These are phyloP conservation scores for Suhomyces guaymorum DNA, from an alignment of 1,139 yeast genomes.

Conservation along the genomic window DNA sequence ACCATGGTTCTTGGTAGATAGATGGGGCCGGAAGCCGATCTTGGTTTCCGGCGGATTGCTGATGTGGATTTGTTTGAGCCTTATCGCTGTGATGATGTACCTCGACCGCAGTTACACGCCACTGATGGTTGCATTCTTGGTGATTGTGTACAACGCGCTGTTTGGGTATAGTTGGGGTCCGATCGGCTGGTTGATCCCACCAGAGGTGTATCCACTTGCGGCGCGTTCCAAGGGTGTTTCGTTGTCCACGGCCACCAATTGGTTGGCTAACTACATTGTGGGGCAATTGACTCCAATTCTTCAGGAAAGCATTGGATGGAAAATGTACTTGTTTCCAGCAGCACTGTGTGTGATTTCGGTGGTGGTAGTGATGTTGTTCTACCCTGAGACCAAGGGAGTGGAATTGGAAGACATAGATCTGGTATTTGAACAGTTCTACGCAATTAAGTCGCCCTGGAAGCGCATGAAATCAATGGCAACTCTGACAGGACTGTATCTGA, in stretches of 20 bases:
- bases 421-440: constrained; percentile 60
- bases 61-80: constrained; percentile 46
- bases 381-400: constrained; percentile 58
- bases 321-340: constrained; percentile 52
- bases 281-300: constrained; percentile 56
- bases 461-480: constrained; percentile 9
- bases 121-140: constrained; percentile 47
- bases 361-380: constrained; percentile 44
- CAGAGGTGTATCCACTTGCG: constrained; percentile 55
- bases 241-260: constrained; percentile 54
- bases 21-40: constrained; percentile 56
- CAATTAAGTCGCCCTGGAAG: constrained; percentile 17
- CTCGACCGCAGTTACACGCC: constrained; percentile 43
- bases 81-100: constrained; percentile 44
- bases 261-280: constrained; percentile 56
- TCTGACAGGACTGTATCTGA: constrained; percentile 1
- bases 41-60: constrained; percentile 49
- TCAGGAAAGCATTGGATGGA: constrained; percentile 51
- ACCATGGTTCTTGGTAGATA: constrained; percentile 57
- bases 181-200: constrained; percentile 54
- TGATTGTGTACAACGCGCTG: constrained; percentile 51
- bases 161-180: constrained; percentile 64
- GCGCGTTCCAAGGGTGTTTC: constrained; percentile 58
- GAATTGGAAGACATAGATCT: constrained; percentile 60
- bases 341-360: constrained; percentile 47